phyloP scores from a whole-genome alignment of 257 asterid genomes.

The Fraxinus pennsylvanica region DNA sequence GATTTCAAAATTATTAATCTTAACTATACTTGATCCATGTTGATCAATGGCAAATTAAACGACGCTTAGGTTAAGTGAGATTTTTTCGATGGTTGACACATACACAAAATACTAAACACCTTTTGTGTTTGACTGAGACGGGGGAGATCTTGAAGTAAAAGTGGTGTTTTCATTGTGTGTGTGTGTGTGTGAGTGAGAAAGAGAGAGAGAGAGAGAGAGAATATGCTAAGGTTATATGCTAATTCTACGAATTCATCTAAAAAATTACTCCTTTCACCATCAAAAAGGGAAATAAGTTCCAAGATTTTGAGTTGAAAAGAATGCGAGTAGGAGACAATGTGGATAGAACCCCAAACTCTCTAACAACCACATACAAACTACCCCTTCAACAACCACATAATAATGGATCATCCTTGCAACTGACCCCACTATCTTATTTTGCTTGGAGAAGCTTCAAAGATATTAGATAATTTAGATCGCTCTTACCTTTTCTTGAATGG shows the following conservation, averaged over 20 bases:
- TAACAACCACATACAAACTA: constrained; percentile 30
- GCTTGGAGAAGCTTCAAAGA: constrained; percentile 7
- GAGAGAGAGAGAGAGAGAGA: constrained; percentile 16
- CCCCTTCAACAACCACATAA: constrained; percentile 26
- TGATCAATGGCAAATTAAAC: too few species aligned
- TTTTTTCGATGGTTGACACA: too few species aligned
- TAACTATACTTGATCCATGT: too few species aligned
- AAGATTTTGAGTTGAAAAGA: too few species aligned
- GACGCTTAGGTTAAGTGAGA: too few species aligned
- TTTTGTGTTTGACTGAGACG: too few species aligned
- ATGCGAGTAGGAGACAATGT: constrained; percentile 18
- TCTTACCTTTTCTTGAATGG: background rate
- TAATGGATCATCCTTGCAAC: constrained; percentile 23
- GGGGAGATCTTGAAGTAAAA: too few species aligned
- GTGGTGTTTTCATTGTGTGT: background rate
- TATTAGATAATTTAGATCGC: constrained; percentile 15
- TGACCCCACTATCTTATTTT: constrained; percentile 17
- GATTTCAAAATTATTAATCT: too few species aligned
- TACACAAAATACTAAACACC: too few species aligned
- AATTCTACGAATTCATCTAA: too few species aligned
- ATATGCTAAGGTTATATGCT: background rate
- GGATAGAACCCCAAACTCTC: constrained; percentile 14
- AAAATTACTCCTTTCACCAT: background rate
- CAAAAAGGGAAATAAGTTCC: background rate
- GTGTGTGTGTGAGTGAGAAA: background rate